These are phyloP conservation scores for Pelargonium citronellum DNA, from an alignment of 441 rosid genomes.

Conservation along the genomic window DNA sequence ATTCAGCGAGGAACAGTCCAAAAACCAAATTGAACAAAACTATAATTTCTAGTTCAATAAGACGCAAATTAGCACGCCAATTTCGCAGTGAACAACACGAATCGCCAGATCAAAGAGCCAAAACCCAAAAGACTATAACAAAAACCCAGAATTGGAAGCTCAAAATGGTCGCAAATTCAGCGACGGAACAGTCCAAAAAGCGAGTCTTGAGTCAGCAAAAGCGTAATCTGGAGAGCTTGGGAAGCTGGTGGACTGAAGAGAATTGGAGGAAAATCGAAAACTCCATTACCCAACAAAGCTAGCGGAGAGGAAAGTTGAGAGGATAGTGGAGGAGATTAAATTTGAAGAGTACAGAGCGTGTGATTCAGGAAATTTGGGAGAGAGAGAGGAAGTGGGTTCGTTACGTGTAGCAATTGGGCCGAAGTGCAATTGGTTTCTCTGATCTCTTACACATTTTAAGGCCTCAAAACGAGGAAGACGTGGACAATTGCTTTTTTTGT, in stretches of 20 bases:
- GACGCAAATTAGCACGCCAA: no score
- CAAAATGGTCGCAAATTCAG: no score
- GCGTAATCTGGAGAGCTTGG: constrained; percentile 18
- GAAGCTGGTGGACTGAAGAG: constrained; percentile 8
- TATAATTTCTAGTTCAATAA: no score
- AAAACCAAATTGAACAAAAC: no score
- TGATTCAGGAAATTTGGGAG: not conserved
- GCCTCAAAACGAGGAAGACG: constrained; percentile 20
- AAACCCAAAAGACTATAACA: no score
- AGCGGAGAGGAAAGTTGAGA: not conserved
- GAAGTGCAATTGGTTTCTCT: not conserved
- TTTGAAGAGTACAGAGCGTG: not conserved
- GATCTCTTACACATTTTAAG: not conserved
- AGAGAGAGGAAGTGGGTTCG: not conserved
- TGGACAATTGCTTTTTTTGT: not conserved
- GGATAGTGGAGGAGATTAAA: not conserved
- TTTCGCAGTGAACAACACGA: no score
- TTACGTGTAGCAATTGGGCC: constrained; percentile 7
- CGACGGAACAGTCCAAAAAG: no score
- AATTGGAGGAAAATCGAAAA: constrained; percentile 16
- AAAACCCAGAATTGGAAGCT: no score
- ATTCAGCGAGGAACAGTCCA: no score
- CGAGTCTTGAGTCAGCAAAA: not conserved
- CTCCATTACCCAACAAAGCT: constrained; percentile 12
- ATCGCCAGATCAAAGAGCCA: no score